Evolutionary conservation across 495 filamentous ascomycete genomes (phyloP).

Genomic region (Trichoderma orchidacearum): DNA sequence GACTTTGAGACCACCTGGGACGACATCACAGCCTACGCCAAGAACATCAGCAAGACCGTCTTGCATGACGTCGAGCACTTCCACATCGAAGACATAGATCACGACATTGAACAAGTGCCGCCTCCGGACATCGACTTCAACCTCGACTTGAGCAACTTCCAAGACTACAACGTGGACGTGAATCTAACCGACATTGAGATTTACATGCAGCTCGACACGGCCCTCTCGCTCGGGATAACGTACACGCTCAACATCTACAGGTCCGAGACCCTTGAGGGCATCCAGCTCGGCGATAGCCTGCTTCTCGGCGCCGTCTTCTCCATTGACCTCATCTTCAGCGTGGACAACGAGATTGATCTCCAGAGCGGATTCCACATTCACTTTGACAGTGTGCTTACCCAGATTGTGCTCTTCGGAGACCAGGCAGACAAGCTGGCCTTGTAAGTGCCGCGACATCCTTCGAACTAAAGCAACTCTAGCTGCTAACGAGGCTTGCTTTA

Average conservation of each 20-base stretch:
- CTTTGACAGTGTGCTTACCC: constrained; percentile 28
- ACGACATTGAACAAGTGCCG: constrained; percentile 13
- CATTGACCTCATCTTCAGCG: background rate
- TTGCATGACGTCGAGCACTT: constrained; percentile 12
- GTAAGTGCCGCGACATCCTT: constrained; percentile 14
- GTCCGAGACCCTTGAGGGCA: constrained; percentile 27
- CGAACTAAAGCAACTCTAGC: no score
- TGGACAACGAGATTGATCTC: constrained; percentile 18
- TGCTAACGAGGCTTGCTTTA: no score
- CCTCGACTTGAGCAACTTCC: constrained; percentile 25
- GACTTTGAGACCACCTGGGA: constrained; percentile 6
- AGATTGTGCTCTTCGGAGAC: constrained; percentile 28
- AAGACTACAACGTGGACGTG: constrained; percentile 30
- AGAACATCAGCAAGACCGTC: constrained; percentile 16
- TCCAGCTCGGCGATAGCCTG: constrained; percentile 20
- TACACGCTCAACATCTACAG: constrained; percentile 36
- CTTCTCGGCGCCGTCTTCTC: constrained; percentile 3
- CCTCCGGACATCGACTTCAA: constrained; percentile 21
- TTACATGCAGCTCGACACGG: constrained; percentile 35
- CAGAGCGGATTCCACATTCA: constrained; percentile 38
- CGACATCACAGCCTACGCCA: constrained; percentile 5
- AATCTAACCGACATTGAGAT: constrained; percentile 23
- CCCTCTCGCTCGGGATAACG: constrained; percentile 23
- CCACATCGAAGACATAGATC: constrained; percentile 7
- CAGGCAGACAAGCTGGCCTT: constrained; percentile 31